Evolutionary conservation across 805 yeast genomes (phyloP), one percentile per base, ranked within the genome.

Genomic region (Yarrowia osloensis): DNA sequence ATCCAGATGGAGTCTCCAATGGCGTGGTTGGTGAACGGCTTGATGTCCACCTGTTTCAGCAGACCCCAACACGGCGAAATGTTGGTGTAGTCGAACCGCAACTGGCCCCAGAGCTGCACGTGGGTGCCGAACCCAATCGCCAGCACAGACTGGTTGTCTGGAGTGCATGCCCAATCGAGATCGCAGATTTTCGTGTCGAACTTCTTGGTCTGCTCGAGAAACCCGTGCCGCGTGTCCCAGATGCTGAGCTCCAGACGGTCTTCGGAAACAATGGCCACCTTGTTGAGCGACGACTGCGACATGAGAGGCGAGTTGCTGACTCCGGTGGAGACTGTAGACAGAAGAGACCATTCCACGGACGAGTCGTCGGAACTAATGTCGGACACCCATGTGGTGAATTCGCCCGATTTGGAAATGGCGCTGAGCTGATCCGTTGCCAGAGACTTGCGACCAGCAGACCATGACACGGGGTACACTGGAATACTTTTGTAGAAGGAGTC

Each of bases 1-100:
- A 94, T 79, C 98, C 98, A 94, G 15, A 89, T 81, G 17, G 96
- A 88, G 74, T 93, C 98, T 8, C 97, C 97, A 68, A 93, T 91
- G 17, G 81, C 81, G 74, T 92, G 97, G 0, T 90, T 80, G 0
- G 97, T 92, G 72, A 84, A 89, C 37, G 82, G 82, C 0, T 86
- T 80, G 2, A 93, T 85, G 72, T 89, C 92, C 47, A 91, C 84
- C 68, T 84, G 84, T 72, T 90, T 88, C 67, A 93, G 84, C 0
- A 90, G 86, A 0, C 89, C 84, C 82, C 89, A 93, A 0, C 94
- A 82, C 1, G 97, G 94, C 0, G 86, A 82, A 24, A 82, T 81
- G 72, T 91, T 90, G 1, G 97, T 91, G 74, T 93, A 94, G 73
- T 93, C 98, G 74, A 89, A 91, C 67, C 98, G 82, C 69, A 91